Percentiles rank a stretch among this genome's conserved stretches.
Evolutionary conservation across 2,329 filamentous ascomycete species (phyloP).

Genomic region (Aciculosporium take): DNA sequence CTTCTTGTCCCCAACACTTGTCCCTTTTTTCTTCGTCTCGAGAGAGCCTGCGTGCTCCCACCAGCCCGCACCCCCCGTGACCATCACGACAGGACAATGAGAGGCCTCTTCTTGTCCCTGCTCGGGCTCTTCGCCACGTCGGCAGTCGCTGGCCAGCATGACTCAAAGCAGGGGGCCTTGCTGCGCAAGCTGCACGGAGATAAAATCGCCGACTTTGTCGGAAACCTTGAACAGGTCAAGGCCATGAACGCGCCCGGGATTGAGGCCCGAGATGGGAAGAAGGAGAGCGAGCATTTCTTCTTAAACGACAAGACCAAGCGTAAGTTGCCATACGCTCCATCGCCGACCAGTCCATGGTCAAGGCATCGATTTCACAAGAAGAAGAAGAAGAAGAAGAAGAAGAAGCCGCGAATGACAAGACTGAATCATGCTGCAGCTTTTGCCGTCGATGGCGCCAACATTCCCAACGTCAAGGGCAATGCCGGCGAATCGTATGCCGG

Average conservation of each 20-base stretch:
- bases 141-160: neutral
- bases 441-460: slow-evolving; percentile 42
- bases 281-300: slow-evolving; percentile 2
- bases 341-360: too few species aligned
- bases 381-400: too few species aligned
- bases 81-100: neutral
- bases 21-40: neutral
- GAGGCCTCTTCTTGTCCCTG: neutral
- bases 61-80: neutral
- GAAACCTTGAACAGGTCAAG: neutral
- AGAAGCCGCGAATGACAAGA: too few species aligned
- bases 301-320: slow-evolving; percentile 10
- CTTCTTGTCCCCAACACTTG: too few species aligned
- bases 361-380: too few species aligned
- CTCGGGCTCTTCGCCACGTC: slow-evolving; percentile 1
- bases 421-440: slow-evolving; percentile 31
- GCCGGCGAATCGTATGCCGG: slow-evolving; percentile 45
- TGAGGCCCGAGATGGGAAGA: neutral
- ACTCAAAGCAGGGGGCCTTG: neutral
- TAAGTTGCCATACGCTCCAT: slow-evolving; percentile 5
- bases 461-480: slow-evolving; percentile 53
- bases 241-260: neutral
- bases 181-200: neutral
- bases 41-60: neutral
- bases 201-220: neutral